These are phyloP conservation scores for Paragyromitra xinjiangensis DNA, from an alignment of 495 filamentous ascomycete species.

Conservation along the genomic window DNA sequence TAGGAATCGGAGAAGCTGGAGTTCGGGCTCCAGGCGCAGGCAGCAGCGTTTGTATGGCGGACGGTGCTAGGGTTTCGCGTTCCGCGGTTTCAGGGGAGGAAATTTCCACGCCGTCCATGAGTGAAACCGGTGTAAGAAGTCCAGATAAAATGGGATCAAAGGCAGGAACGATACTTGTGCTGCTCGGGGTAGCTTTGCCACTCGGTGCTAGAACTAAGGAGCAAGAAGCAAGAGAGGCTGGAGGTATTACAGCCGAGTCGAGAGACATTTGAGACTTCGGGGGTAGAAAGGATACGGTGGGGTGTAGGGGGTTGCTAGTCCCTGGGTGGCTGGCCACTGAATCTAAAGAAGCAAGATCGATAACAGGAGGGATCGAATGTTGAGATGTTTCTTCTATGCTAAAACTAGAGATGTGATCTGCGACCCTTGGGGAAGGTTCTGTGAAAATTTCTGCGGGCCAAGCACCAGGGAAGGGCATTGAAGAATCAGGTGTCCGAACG, in stretches of 20 bases:
- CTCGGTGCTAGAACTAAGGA: neutral
- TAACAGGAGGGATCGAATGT: neutral
- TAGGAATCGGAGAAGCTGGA: neutral
- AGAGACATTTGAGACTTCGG: neutral
- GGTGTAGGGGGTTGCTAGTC: neutral
- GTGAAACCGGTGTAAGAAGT: neutral
- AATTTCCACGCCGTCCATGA: no score
- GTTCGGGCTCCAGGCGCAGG: neutral
- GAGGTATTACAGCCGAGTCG: neutral
- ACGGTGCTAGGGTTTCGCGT: neutral
- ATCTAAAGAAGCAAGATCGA: neutral
- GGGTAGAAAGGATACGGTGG: neutral
- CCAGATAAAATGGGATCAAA: neutral
- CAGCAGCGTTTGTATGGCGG: no score
- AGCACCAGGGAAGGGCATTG: neutral
- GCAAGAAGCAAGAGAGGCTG: neutral
- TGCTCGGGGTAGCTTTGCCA: neutral
- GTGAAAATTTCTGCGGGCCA: neutral
- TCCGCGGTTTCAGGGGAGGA: neutral
- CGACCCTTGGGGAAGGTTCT: no score
- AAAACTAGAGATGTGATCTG: neutral
- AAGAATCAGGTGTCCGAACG: neutral
- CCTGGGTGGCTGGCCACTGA: neutral
- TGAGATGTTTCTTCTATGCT: neutral
- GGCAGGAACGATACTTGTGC: neutral